phyloP scores from a whole-genome alignment of 73 alveolate species.

The Uronychia binucleata region DNA sequence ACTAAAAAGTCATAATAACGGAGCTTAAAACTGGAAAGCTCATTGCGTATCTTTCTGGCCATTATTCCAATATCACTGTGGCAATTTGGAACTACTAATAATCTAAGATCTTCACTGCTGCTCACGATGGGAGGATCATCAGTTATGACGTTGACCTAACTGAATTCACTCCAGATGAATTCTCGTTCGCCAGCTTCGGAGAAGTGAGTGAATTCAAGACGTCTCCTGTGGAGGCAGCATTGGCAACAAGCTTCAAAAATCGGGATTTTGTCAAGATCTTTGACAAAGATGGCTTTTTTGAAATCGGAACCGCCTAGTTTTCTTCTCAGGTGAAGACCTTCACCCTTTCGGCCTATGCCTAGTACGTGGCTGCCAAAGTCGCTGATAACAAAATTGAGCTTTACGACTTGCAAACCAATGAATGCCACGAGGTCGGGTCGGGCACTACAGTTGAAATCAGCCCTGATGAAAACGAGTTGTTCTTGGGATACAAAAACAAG shows the following conservation, averaged over 20 bases:
- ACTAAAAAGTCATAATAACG: neutral
- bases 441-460: neutral
- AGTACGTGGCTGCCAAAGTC: neutral
- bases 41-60: neutral
- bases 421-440: neutral
- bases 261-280: neutral
- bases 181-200: neutral
- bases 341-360: neutral
- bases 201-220: neutral
- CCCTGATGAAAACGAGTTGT: neutral
- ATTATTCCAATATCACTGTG: neutral
- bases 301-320: neutral
- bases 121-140: neutral
- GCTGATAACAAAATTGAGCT: neutral
- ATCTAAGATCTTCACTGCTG: neutral
- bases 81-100: neutral
- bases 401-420: neutral
- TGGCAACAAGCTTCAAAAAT: neutral
- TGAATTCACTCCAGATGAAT: neutral
- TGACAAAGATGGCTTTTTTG: neutral
- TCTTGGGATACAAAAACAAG: neutral
- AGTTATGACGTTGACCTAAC: neutral
- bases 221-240: neutral
- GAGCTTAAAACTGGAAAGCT: neutral
- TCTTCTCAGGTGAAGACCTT: neutral